phyloP scores from a whole-genome alignment of 768 basidiomycete genomes.

The Leccinum ochraceum region DNA sequence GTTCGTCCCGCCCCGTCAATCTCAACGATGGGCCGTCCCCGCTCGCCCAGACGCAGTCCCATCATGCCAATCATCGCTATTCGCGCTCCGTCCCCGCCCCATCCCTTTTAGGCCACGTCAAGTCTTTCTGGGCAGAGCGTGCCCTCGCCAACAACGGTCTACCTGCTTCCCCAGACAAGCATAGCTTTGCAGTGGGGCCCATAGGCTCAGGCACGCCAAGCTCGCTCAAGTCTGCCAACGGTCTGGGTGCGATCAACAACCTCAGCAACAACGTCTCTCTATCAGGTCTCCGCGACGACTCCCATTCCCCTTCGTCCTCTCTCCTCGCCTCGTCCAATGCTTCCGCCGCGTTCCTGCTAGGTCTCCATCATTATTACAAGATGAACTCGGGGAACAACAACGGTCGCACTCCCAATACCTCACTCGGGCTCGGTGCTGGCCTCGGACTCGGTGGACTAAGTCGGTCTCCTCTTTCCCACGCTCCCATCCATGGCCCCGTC shows the following conservation, averaged over 20 bases:
- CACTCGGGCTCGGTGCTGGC: conserved; percentile 24
- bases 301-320: conserved; percentile 32
- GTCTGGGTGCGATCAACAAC: conserved; percentile 31
- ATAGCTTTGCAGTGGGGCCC: conserved; percentile 22
- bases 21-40: conserved; percentile 23
- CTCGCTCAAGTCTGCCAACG: conserved; percentile 50
- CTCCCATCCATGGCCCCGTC: conserved; percentile 25
- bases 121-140: conserved; percentile 78
- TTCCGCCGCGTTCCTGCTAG: conserved; percentile 78
- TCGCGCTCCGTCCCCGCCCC: conserved; percentile 83
- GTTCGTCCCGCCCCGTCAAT: conserved; percentile 30
- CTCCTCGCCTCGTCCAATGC: conserved; percentile 70
- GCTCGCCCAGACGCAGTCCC: conserved; percentile 16
- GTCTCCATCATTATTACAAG: conserved; percentile 68
- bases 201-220: conserved; percentile 49
- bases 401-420: conserved; percentile 27
- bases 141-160: conserved; percentile 32
- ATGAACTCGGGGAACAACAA: conserved; percentile 37
- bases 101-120: conserved; percentile 70
- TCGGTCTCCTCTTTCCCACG: conserved; percentile 21
- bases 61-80: conserved; percentile 58
- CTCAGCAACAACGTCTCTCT: conserved; percentile 13
- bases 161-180: conserved; percentile 40
- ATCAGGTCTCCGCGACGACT: conserved; percentile 35
- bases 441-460: conserved; percentile 27